These are phyloP conservation scores for Apophysomyces trapeziformis DNA, from an alignment of 371 early-diverging fungal species.

Conservation along the genomic window DNA sequence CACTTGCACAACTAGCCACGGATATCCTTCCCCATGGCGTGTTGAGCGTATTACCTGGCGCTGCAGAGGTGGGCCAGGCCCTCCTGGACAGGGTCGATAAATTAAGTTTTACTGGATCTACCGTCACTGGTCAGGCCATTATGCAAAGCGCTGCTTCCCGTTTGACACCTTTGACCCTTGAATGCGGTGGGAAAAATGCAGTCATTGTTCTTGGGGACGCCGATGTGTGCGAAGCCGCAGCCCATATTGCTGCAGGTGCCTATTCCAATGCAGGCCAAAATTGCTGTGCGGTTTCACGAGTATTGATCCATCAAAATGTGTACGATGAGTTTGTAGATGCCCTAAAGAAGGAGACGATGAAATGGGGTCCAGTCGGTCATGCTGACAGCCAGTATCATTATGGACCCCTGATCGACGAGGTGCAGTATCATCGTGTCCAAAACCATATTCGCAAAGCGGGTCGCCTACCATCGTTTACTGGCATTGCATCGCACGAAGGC, in stretches of 20 bases:
- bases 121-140: constrained; percentile 73
- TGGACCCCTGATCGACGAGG: constrained; percentile 78
- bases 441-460: constrained; percentile 27
- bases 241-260: constrained; percentile 66
- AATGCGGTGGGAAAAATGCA: constrained; percentile 92
- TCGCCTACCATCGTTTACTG: background rate
- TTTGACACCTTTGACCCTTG: constrained; percentile 73
- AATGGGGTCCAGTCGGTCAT: constrained; percentile 50
- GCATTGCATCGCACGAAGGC: constrained; percentile 37
- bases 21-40: constrained; percentile 58
- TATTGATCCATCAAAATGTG: constrained; percentile 73
- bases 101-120: constrained; percentile 68
- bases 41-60: constrained; percentile 65
- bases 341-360: constrained; percentile 51
- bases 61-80: constrained; percentile 26
- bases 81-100: constrained; percentile 34
- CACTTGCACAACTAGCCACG: constrained; percentile 38
- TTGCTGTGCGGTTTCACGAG: constrained; percentile 85
- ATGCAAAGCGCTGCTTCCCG: constrained; percentile 67
- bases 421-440: constrained; percentile 73
- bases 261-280: constrained; percentile 86
- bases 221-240: constrained; percentile 71
- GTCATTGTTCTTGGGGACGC: constrained; percentile 81
- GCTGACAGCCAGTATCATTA: constrained; percentile 37
- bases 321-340: constrained; percentile 66